Percentiles rank a stretch among this genome's conserved stretches.
Conservation (phyloP, 2,329 filamentous ascomycete species). For the Penicillium hordei region DNA sequence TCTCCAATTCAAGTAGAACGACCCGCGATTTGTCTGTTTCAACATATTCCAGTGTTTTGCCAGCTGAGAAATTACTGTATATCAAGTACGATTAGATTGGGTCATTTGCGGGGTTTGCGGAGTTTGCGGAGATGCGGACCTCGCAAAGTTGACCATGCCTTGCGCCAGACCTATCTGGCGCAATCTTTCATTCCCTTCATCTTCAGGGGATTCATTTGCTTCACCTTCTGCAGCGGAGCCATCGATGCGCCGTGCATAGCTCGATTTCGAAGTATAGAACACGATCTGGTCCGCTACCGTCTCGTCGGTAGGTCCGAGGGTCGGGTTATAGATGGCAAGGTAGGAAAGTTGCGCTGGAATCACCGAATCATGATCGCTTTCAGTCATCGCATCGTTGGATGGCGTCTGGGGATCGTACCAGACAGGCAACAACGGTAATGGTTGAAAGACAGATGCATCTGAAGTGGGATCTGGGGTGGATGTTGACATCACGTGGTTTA, state of each 20-base stretch:
- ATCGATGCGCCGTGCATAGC: slow-evolving; percentile 27
- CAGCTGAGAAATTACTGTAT: slow-evolving; percentile 73
- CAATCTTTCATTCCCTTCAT: slow-evolving; percentile 80
- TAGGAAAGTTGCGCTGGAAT: slow-evolving; percentile 84
- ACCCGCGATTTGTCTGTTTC: slow-evolving; percentile 89
- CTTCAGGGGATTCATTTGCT: slow-evolving; percentile 44
- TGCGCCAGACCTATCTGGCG: slow-evolving; percentile 94
- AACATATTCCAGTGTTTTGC: slow-evolving; percentile 73
- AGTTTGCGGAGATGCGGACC: slow-evolving; percentile 44
- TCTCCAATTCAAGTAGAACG: slow-evolving; percentile 81
- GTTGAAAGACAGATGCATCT: slow-evolving; percentile 7
- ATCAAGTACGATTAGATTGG: slow-evolving; percentile 17
- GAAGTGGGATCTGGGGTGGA: slow-evolving; percentile 22
- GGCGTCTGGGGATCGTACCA: slow-evolving; percentile 10
- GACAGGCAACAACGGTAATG: slow-evolving; percentile 14
- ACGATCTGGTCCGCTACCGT: slow-evolving; percentile 80
- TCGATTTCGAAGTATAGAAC: slow-evolving; percentile 72
- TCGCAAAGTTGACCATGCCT: slow-evolving; percentile 90
- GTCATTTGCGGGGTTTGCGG: slow-evolving; percentile 12
- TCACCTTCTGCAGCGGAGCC: slow-evolving; percentile 20
- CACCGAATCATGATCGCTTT: slow-evolving; percentile 43
- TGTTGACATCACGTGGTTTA: slow-evolving; percentile 40
- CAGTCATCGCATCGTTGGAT: slow-evolving; percentile 40
- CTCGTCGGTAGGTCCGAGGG: slow-evolving; percentile 70
- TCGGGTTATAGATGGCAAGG: slow-evolving; percentile 92